Evolutionary conservation across 169 alveolate species (phyloP).

Genomic region (Perkinsus marinus): DNA sequence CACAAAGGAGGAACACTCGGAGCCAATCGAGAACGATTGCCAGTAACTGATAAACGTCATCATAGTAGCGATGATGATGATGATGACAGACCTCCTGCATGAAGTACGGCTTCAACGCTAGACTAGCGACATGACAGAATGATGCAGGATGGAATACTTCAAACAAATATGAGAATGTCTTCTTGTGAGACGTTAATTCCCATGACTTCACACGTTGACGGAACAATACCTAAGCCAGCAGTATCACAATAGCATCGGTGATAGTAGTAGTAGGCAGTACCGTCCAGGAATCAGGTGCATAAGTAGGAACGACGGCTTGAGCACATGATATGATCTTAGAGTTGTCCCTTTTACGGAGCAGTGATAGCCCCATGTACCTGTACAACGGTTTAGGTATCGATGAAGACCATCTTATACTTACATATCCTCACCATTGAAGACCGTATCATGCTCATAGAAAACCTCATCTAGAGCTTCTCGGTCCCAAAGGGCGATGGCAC

Average conservation of each 20-base stretch:
- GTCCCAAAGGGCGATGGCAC: background rate
- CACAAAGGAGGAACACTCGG: background rate
- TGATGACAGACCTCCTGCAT: background rate
- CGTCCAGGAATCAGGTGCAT: background rate
- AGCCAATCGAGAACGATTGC: background rate
- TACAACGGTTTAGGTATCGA: background rate
- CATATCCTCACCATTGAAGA: background rate
- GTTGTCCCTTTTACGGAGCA: background rate
- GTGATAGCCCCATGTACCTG: background rate
- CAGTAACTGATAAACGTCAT: background rate
- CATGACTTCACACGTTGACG: background rate
- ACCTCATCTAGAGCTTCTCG: background rate
- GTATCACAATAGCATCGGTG: background rate
- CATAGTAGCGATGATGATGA: no score
- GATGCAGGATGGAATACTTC: background rate
- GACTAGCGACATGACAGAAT: background rate
- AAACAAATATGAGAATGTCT: background rate
- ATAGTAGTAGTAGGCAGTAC: no score
- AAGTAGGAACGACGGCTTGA: background rate
- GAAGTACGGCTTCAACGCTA: background rate
- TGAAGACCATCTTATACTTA: background rate
- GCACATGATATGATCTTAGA: background rate
- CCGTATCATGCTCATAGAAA: background rate
- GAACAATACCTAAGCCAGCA: background rate
- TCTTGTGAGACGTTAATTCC: background rate